Conservation (phyloP, 768 basidiomycete genomes). For the Hericium alpestre region DNA sequence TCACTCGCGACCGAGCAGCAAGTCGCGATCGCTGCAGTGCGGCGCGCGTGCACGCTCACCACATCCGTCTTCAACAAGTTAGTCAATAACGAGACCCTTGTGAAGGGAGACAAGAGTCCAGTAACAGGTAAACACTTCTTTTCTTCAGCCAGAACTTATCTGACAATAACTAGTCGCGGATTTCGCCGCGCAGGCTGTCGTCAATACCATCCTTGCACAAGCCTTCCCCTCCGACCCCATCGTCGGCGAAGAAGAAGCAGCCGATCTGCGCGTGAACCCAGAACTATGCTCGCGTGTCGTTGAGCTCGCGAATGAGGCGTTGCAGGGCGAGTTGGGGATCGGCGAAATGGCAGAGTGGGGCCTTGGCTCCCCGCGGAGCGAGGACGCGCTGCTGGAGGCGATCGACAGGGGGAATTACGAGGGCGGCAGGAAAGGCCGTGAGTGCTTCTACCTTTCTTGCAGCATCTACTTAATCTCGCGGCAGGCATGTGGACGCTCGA, state of each 20-base stretch:
- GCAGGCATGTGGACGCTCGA: constrained; percentile 34
- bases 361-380: constrained; percentile 49
- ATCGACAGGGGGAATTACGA: constrained; percentile 76
- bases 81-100: constrained; percentile 75
- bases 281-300: constrained; percentile 57
- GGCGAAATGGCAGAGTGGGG: constrained; percentile 65
- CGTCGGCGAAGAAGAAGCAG: constrained; percentile 91
- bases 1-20: constrained; percentile 59
- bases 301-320: constrained; percentile 70
- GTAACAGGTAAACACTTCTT: constrained; percentile 37
- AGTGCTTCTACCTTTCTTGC: constrained; percentile 21
- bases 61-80: constrained; percentile 79
- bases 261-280: constrained; percentile 49
- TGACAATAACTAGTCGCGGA: constrained; percentile 60
- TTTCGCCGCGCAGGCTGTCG: constrained; percentile 86
- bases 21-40: constrained; percentile 79
- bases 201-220: constrained; percentile 64
- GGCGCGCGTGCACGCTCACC: constrained; percentile 76
- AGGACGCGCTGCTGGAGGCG: constrained; percentile 60
- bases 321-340: constrained; percentile 40
- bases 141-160: neutral
- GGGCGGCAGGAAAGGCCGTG: constrained; percentile 67
- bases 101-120: constrained; percentile 78
- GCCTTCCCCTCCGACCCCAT: constrained; percentile 83
- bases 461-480: neutral